Conservation (phyloP, 352 stramenopile species). For the Globisporangium orthogonon region DNA sequence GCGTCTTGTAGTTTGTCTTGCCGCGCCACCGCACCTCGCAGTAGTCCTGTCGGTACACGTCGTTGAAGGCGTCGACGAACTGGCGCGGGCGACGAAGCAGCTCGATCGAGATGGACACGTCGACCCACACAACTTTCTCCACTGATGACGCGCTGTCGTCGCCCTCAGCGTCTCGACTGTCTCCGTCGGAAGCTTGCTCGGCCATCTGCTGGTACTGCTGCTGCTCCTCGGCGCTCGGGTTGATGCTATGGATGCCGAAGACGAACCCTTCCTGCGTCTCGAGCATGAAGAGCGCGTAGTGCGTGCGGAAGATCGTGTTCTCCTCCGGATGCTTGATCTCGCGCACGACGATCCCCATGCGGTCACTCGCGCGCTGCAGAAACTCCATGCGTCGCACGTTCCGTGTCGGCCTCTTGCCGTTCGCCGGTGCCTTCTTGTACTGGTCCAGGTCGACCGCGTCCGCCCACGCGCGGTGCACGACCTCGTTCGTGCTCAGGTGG, state of each 20-base stretch:
- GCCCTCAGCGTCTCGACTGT: no score
- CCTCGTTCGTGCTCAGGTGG: slow-evolving; percentile 17
- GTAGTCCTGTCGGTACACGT: slow-evolving; percentile 7
- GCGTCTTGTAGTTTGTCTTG: slow-evolving; percentile 17
- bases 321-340: slow-evolving; percentile 26
- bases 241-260: slow-evolving; percentile 28
- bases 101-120: slow-evolving; percentile 24
- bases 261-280: slow-evolving; percentile 16
- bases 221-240: slow-evolving; percentile 17
- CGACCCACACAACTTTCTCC: slow-evolving; percentile 28
- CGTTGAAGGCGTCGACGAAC: not conserved
- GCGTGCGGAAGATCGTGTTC: slow-evolving; percentile 28
- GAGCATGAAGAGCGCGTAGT: slow-evolving; percentile 24
- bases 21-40: slow-evolving; percentile 18
- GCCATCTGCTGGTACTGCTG: slow-evolving; percentile 1
- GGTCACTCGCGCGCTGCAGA: slow-evolving; percentile 23
- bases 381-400: slow-evolving; percentile 26
- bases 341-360: slow-evolving; percentile 24
- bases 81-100: slow-evolving; percentile 11
- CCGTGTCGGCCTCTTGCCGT: no score
- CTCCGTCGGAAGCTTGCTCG: not conserved
- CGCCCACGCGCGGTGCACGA: slow-evolving; percentile 21
- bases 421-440: slow-evolving; percentile 11
- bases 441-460: slow-evolving; percentile 19
- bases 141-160: not conserved